phyloP scores from a whole-genome alignment of 495 filamentous ascomycete species.

The Aspergillus heteromorphus region DNA sequence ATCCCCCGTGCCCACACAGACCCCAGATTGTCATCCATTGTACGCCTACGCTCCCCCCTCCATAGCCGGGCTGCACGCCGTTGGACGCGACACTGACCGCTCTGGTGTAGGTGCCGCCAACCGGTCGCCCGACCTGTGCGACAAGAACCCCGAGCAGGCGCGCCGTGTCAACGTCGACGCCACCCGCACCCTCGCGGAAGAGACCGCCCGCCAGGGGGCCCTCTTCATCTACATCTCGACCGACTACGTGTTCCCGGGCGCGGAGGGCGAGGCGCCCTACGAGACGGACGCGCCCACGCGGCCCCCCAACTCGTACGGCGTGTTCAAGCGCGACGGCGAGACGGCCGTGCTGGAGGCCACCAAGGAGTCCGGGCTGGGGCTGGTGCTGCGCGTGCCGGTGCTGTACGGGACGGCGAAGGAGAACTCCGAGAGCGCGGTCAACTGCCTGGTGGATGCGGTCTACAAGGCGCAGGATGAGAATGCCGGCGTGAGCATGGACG shows the following conservation, averaged over 20 bases:
- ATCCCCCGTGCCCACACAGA: constrained; percentile 37
- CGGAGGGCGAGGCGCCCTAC: constrained; percentile 81
- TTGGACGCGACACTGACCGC: constrained; percentile 12
- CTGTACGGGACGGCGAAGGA: constrained; percentile 65
- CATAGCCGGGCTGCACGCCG: neutral
- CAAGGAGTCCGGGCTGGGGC: constrained; percentile 45
- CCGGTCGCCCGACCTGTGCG: constrained; percentile 79
- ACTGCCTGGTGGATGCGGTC: constrained; percentile 69
- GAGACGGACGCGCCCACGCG: constrained; percentile 54
- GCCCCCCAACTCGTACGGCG: constrained; percentile 82
- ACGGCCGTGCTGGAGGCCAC: constrained; percentile 60
- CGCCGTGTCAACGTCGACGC: constrained; percentile 71
- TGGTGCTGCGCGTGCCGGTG: constrained; percentile 82
- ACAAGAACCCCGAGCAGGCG: constrained; percentile 70
- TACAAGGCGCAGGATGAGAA: constrained; percentile 59
- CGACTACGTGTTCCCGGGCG: constrained; percentile 88
- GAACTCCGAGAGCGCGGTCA: constrained; percentile 73
- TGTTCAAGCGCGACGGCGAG: constrained; percentile 85
- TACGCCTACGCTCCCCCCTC: constrained; percentile 29
- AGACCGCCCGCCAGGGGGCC: constrained; percentile 56
- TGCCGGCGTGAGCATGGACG: constrained; percentile 71
- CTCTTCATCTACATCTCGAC: constrained; percentile 90
- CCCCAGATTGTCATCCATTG: constrained; percentile 83
- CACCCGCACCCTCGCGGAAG: constrained; percentile 58
- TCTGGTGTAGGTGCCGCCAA: constrained; percentile 71